A percentile compares a stretch with the other conserved stretches of the same genome.
Evolutionary conservation across 2,329 filamentous ascomycete species (phyloP).

Genomic region (Microdochium paspali): DNA sequence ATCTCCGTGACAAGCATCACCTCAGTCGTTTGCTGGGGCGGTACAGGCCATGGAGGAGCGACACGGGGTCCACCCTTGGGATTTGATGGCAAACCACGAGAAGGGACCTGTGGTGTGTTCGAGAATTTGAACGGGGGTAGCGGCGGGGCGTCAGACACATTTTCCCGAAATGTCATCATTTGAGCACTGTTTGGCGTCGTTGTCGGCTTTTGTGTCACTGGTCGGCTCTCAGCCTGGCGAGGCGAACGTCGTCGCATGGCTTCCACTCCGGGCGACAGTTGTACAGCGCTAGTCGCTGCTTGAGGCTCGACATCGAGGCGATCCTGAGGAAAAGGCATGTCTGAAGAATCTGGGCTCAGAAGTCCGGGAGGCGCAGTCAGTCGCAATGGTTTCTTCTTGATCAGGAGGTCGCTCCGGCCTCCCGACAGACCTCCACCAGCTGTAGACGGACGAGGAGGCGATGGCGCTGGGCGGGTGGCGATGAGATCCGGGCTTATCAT

Average conservation of each 20-base stretch:
- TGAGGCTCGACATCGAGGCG: conserved; percentile 19
- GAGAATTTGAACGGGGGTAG: neutral
- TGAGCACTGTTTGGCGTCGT: conserved; percentile 16
- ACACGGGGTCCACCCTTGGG: neutral
- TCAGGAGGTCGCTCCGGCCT: neutral
- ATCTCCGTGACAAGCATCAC: conserved; percentile 49
- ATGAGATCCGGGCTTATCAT: neutral
- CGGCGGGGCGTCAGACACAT: neutral
- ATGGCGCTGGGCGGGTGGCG: neutral
- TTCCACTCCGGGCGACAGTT: conserved; percentile 40
- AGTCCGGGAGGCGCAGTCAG: neutral
- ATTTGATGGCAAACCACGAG: neutral
- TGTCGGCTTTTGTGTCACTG: conserved; percentile 6
- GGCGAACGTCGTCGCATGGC: conserved; percentile 43
- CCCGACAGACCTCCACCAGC: neutral
- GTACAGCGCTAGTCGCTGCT: conserved; percentile 34
- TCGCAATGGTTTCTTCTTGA: neutral
- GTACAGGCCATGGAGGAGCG: neutral
- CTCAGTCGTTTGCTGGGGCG: conserved; percentile 18
- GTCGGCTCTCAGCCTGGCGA: conserved; percentile 18
- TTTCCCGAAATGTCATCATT: conserved; percentile 2
- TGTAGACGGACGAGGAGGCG: neutral
- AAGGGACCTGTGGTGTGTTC: neutral
- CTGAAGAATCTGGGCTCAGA: conserved; percentile 6
- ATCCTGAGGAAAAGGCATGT: conserved; percentile 8